phyloP scores from a whole-genome alignment of 2,329 filamentous ascomycete genomes.

The Aspergillus ustus region DNA sequence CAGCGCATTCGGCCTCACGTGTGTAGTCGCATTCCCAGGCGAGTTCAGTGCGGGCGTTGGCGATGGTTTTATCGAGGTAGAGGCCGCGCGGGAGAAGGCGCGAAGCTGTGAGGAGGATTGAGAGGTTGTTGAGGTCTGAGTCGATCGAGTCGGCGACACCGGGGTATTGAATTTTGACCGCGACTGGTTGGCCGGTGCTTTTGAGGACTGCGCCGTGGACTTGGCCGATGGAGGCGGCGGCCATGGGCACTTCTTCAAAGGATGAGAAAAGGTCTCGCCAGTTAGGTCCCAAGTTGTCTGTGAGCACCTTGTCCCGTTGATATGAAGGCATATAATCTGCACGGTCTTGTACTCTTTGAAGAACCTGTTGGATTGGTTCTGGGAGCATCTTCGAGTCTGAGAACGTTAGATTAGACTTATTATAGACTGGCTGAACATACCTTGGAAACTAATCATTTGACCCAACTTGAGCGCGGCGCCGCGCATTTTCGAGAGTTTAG shows the following conservation, averaged over 20 bases:
- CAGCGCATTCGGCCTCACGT: slow-evolving; percentile 81
- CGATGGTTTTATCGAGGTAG: slow-evolving; percentile 96
- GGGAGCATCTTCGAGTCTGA: slow-evolving; percentile 90
- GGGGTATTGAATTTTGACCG: slow-evolving; percentile 97
- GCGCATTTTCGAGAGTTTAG: slow-evolving; percentile 93
- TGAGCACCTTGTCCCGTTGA: slow-evolving; percentile 84
- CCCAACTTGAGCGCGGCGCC: slow-evolving; percentile 96
- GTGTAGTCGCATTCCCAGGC: slow-evolving; percentile 97
- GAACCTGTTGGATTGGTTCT: slow-evolving; percentile 79
- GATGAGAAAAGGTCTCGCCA: slow-evolving; percentile 83
- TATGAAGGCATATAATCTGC: slow-evolving; percentile 98
- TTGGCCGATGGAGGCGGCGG: slow-evolving; percentile 95
- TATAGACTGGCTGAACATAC: slow-evolving; percentile 35
- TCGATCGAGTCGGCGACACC: slow-evolving; percentile 96
- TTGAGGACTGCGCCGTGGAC: slow-evolving; percentile 85
- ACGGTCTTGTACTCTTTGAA: slow-evolving; percentile 92
- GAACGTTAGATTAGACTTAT: neutral
- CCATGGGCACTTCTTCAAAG: slow-evolving; percentile 91
- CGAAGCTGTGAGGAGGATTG: slow-evolving; percentile 86
- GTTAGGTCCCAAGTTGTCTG: slow-evolving; percentile 75
- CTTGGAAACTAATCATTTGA: slow-evolving; percentile 97
- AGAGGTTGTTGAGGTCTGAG: slow-evolving; percentile 92
- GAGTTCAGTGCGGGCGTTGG: slow-evolving; percentile 87
- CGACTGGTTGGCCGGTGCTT: slow-evolving; percentile 75
- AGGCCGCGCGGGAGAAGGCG: slow-evolving; percentile 87